Base-by-base conservation (phyloP, 768 basidiomycete species). In the Agaricus sinodeliciosus region DNA sequence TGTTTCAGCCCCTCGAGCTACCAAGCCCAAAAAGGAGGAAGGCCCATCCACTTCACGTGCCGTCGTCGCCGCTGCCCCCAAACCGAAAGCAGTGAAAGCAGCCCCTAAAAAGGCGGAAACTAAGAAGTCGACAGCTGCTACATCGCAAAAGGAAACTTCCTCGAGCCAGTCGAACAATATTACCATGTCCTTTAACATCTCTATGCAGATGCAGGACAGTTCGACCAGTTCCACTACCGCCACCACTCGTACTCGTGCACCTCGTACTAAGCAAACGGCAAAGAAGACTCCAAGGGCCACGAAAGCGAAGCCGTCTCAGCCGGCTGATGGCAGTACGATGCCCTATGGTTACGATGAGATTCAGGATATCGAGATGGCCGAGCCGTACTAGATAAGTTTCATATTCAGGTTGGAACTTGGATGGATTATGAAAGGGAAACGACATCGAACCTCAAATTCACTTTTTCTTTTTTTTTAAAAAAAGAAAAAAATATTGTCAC, bases 191-290 rank as follows among this genome's bases (percentile, higher is more conserved):
- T 39, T 39, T 12, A 39, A 39, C 37, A 16, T 39, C 16, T 39
- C 37, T 15, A 13, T 39, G 37, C 37, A 39, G 37, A 39, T 39
- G 37, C 37, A 39, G 37, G 47, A 36, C 18, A 22, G 18, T 19
- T 22, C 36, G 16, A 48, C 16, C 18, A 16, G 28, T 6, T 19
- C 31, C 7, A 11, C 31, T n/a, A 34, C n/a, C 6, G 18, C 45
- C 4, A 27, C 28, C 16, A 31, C n/a, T 3, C n/a, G 27, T 11
- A 31, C n/a, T 22, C 40, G 48, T 9, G 15, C 26, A 18, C 48
- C 48, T 41, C 48, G 48, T 16, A 40, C 39, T 7, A 49, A 49
- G 27, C 48, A 49, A 25, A 49, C 16, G 13, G 39, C 40, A 7
- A 46, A 18, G 45, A 46, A 46, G 16, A 34, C 45, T 11, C 28